phyloP scores from a whole-genome alignment of 192 early-diverging fungal species.

The Spinellus fusiger region DNA sequence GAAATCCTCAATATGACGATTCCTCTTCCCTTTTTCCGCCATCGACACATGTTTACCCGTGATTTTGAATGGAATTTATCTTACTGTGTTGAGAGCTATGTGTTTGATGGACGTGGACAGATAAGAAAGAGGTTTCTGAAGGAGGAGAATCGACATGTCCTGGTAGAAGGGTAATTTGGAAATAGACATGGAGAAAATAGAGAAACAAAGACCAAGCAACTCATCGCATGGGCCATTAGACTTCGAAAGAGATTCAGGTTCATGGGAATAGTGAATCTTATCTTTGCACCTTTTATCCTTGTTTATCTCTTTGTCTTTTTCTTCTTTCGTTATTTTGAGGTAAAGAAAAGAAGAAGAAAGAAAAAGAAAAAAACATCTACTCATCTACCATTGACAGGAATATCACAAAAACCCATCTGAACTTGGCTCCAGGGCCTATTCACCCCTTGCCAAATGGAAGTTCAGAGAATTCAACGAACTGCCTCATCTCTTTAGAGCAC shows the following conservation, averaged over 20 bases:
- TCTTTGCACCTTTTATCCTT: conserved; percentile 85
- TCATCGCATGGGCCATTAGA: conserved; percentile 33
- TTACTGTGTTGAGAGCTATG: conserved; percentile 78
- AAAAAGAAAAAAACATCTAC: not conserved
- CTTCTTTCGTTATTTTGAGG: conserved; percentile 93
- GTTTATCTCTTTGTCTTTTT: conserved; percentile 74
- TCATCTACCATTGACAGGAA: conserved; percentile 30
- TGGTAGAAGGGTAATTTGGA: conserved; percentile 58
- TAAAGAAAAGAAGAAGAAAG: conserved; percentile 19
- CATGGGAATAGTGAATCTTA: conserved; percentile 80
- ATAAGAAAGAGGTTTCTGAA: conserved; percentile 78
- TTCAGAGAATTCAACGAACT: conserved; percentile 98
- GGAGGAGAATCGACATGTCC: conserved; percentile 54
- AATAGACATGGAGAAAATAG: conserved; percentile 12
- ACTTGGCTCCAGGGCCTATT: conserved; percentile 75
- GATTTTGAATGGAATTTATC: conserved; percentile 89
- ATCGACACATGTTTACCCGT: conserved; percentile 69
- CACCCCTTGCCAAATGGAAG: conserved; percentile 85
- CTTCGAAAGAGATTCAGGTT: conserved; percentile 74
- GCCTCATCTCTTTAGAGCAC: conserved; percentile 77
- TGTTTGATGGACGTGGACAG: conserved; percentile 86
- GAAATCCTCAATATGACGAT: conserved; percentile 78
- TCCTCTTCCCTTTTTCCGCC: conserved; percentile 53
- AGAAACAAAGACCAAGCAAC: not conserved
- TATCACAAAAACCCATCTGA: conserved; percentile 76